Base-by-base conservation (phyloP, 768 basidiomycete species). In the Polyporus arcularius region DNA sequence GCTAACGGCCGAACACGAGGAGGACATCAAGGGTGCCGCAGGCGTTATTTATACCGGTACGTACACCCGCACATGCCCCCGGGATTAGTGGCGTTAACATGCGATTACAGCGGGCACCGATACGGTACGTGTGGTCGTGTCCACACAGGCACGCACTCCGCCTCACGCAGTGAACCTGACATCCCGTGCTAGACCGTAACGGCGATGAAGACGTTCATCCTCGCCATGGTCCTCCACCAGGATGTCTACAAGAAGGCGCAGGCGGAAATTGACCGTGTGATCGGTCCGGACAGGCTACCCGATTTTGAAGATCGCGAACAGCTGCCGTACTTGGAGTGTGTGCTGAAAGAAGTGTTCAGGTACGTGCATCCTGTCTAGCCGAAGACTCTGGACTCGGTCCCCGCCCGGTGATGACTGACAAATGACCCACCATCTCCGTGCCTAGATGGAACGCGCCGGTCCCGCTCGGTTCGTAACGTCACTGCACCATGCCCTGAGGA, bases 181-280 rank as follows among this genome's bases (percentile, higher is more conserved):
- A 10, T 4, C 14, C 8, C n/a, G 6, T 31, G 15, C n/a, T 35
- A 80, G 80, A 79, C 75, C 8, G 76, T 77, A 15, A 73, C 78
- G 7, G 67, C 75, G 16, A 67, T 77, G 31, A 72, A 73, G 55
- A 72, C 75, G 0, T 75, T 80, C 55, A 75, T 79, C 62, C 68
- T 79, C 18, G 77, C 76, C 14, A 75, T 77, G 66, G 60, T 71
- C 0, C 69, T 78, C 6, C 69, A 77, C 58, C 80, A 78, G 0
- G 74, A 77, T 3, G 72, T 76, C 0, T 72, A 72, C 53, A 61
- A 58, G 31, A 76, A 73, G 57, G 79, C 78, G n/a, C 78, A 80
- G 51, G 69, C 68, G 10, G 80, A 82, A 59, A 69, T 80, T 3
- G 77, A 80, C 61, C 54, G 67, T 4, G 75, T 78, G 6, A 64